Conservation (phyloP, 805 yeast species). For the Starmerella sirachaensis region DNA sequence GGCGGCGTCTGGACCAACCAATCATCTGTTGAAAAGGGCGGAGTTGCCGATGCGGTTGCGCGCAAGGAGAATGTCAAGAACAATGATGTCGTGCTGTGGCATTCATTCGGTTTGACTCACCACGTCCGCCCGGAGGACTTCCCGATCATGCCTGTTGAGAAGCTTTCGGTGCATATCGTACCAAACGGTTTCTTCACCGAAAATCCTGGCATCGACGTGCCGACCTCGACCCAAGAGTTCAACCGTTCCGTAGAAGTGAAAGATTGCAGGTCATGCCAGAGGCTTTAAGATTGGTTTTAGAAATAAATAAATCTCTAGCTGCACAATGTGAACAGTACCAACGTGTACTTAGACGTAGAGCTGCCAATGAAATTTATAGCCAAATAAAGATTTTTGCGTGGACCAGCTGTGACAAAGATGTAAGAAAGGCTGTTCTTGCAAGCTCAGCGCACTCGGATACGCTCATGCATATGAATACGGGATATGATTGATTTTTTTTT, state of each 20-base stretch:
- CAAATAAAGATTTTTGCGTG: no score
- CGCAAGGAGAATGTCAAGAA: conserved; percentile 50
- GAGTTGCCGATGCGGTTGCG: conserved; percentile 21
- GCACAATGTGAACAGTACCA: neutral
- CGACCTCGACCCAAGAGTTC: conserved; percentile 53
- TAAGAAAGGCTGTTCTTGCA: no score
- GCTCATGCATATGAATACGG: no score
- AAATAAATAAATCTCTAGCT: no score
- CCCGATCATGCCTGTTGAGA: conserved; percentile 83
- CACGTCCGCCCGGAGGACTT: conserved; percentile 62
- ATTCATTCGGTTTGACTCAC: conserved; percentile 70
- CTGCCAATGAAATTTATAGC: no score
- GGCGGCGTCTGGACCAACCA: conserved; percentile 84
- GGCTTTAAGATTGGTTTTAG: no score
- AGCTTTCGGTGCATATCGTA: conserved; percentile 49
- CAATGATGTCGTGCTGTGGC: conserved; percentile 68
- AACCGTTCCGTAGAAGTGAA: conserved; percentile 43
- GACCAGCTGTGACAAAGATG: no score
- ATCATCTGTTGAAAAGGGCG: conserved; percentile 50
- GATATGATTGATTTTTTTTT: no score
- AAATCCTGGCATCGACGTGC: conserved; percentile 70
- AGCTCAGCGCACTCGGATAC: no score
- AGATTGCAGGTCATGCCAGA: conserved; percentile 22
- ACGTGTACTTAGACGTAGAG: no score
- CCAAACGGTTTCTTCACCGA: conserved; percentile 67